phyloP scores from a whole-genome alignment of 257 asterid genomes.

The Mentha longifolia region DNA sequence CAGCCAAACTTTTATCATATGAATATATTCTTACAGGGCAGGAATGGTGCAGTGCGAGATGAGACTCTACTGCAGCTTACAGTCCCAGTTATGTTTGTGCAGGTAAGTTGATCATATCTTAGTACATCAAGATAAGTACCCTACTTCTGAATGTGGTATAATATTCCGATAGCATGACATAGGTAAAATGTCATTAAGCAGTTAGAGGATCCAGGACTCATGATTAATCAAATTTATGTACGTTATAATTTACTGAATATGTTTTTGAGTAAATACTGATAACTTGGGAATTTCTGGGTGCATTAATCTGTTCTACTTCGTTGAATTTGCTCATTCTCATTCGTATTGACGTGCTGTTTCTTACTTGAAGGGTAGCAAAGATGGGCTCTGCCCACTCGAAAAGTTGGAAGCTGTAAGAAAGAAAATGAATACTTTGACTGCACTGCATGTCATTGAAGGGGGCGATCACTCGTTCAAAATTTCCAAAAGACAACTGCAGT shows the following conservation, averaged over 20 bases:
- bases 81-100: conserved; percentile 79
- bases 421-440: conserved; percentile 56
- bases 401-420: conserved; percentile 65
- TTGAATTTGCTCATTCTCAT: conserved; percentile 13
- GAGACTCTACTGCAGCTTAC: conserved; percentile 65
- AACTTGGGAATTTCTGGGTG: background rate
- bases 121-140: background rate
- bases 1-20: no score
- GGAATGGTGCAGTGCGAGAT: conserved; percentile 64
- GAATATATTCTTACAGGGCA: conserved; percentile 45
- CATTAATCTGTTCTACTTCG: background rate
- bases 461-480: conserved; percentile 93
- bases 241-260: background rate
- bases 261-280: conserved; percentile 8
- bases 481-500: conserved; percentile 60
- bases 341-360: background rate
- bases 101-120: conserved; percentile 47
- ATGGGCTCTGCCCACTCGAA: conserved; percentile 72
- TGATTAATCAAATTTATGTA: background rate
- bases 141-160: background rate
- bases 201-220: conserved; percentile 4
- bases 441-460: conserved; percentile 75
- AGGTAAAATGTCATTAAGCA: background rate
- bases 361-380: conserved; percentile 80
- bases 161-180: conserved; percentile 4